Evolutionary conservation across 1,139 yeast species (phyloP).

Genomic region (Hyphopichia khmerensis): DNA sequence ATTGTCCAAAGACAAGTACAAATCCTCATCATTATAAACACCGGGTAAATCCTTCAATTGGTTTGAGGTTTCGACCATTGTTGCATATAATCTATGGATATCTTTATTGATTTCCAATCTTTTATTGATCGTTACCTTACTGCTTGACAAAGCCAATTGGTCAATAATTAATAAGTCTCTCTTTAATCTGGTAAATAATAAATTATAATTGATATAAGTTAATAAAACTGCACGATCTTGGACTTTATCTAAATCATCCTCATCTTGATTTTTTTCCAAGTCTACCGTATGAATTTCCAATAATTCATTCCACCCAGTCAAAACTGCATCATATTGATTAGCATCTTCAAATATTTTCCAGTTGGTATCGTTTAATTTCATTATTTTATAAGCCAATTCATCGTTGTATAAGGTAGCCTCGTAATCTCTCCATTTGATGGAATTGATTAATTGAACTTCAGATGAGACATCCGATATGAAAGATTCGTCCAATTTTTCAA

Average conservation of each 20-base stretch:
- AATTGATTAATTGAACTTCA: conserved; percentile 26
- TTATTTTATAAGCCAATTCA: conserved; percentile 64
- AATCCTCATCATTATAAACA: conserved; percentile 79
- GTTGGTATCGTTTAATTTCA: conserved; percentile 31
- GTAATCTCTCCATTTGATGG: conserved; percentile 71
- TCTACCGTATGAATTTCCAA: conserved; percentile 50
- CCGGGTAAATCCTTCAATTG: conserved; percentile 83
- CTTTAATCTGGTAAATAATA: conserved; percentile 63
- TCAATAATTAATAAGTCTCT: conserved; percentile 61
- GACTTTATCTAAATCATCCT: conserved; percentile 50
- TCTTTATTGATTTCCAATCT: conserved; percentile 42
- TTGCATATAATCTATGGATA: conserved; percentile 47
- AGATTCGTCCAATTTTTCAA: conserved; percentile 38
- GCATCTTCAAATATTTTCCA: conserved; percentile 20
- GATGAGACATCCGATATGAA: conserved; percentile 38
- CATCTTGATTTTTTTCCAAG: conserved; percentile 43
- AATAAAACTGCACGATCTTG: conserved; percentile 75
- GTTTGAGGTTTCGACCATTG: conserved; percentile 45
- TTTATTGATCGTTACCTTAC: conserved; percentile 15
- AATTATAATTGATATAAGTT: conserved; percentile 72
- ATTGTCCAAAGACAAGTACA: conserved; percentile 52
- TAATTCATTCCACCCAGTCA: conserved; percentile 37
- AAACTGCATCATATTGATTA: conserved; percentile 31
- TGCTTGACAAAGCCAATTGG: conserved; percentile 22
- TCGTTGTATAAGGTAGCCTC: conserved; percentile 69